phyloP scores from a whole-genome alignment of 2,329 filamentous ascomycete species.

The Microcyclosporella mali region DNA sequence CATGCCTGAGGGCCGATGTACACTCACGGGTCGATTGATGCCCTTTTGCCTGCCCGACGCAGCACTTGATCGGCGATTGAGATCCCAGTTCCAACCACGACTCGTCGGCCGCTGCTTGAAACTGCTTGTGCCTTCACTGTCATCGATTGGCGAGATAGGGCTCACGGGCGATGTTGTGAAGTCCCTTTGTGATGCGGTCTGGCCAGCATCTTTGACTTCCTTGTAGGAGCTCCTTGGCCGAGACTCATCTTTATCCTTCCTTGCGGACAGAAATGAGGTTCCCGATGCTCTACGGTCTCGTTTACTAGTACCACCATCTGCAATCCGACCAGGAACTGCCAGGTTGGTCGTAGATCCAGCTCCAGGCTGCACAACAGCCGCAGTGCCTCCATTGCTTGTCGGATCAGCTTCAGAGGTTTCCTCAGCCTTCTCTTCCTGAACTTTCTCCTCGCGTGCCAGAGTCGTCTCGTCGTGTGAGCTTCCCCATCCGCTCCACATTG shows the following conservation, averaged over 20 bases:
- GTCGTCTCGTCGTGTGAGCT: slow-evolving; percentile 80
- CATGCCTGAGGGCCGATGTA: slow-evolving; percentile 1
- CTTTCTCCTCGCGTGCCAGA: slow-evolving; percentile 54
- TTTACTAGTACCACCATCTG: slow-evolving; percentile 9
- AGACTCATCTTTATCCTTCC: slow-evolving; percentile 9
- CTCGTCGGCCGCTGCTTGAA: slow-evolving; percentile 3
- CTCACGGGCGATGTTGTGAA: slow-evolving; percentile 10
- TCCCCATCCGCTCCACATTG: slow-evolving; percentile 81
- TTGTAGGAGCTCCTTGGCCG: slow-evolving; percentile 20
- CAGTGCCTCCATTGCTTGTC: slow-evolving; percentile 4
- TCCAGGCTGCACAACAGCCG: slow-evolving; percentile 5
- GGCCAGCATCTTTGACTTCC: slow-evolving; percentile 22
- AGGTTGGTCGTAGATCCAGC: slow-evolving; percentile 2
- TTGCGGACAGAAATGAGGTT: slow-evolving; percentile 16
- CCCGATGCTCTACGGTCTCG: slow-evolving; percentile 19
- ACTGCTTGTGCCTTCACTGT: background rate
- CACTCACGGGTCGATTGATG: slow-evolving; percentile 25
- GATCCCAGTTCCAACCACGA: slow-evolving; percentile 11
- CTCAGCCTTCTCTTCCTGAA: slow-evolving; percentile 21
- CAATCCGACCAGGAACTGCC: slow-evolving; percentile 8
- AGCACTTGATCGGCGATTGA: slow-evolving; percentile 17
- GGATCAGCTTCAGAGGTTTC: slow-evolving; percentile 1
- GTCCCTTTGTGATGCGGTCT: slow-evolving; percentile 11
- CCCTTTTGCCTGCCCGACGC: slow-evolving; percentile 13
- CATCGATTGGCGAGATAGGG: slow-evolving; percentile 15